phyloP scores from a whole-genome alignment of 805 yeast genomes.

The Candida taoyuanica region DNA sequence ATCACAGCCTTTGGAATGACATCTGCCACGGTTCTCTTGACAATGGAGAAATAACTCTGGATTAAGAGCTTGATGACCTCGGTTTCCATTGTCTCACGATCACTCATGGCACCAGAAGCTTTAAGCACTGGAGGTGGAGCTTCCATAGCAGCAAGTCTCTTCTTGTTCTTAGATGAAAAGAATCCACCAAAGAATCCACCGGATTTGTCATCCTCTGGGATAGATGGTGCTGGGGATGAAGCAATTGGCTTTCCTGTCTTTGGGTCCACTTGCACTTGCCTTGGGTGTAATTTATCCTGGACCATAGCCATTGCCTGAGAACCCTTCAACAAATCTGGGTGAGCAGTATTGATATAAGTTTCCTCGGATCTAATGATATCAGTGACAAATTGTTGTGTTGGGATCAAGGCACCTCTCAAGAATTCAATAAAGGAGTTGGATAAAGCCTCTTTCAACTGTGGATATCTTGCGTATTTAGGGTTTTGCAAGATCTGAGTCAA shows the following conservation, averaged over 20 bases:
- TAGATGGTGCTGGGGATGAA: constrained; percentile 28
- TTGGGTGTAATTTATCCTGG: constrained; percentile 70
- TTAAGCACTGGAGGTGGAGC: constrained; percentile 94
- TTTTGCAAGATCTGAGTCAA: constrained; percentile 71
- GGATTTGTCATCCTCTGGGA: constrained; percentile 37
- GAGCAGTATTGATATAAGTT: constrained; percentile 95
- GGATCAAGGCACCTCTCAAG: constrained; percentile 71
- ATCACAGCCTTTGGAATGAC: constrained; percentile 92
- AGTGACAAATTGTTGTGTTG: constrained; percentile 79
- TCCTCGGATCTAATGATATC: constrained; percentile 86
- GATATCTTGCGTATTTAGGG: constrained; percentile 84
- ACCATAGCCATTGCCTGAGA: constrained; percentile 93
- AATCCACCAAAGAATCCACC: constrained; percentile 95
- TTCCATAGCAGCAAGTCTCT: constrained; percentile 91
- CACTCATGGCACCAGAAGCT: constrained; percentile 88
- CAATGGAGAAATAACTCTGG: constrained; percentile 85
- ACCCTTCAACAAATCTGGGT: constrained; percentile 93
- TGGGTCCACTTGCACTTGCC: constrained; percentile 78
- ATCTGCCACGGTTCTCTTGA: constrained; percentile 89
- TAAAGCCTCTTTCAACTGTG: constrained; percentile 82
- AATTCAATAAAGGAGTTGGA: constrained; percentile 75
- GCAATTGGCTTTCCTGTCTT: constrained; percentile 79
- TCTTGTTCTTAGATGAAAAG: constrained; percentile 87
- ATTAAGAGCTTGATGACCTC: constrained; percentile 93
- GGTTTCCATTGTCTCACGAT: constrained; percentile 93